Percentiles rank a stretch among this genome's conserved stretches.
phyloP scores from a whole-genome alignment of 2,329 filamentous ascomycete genomes.

The Ophiostoma sp. region DNA sequence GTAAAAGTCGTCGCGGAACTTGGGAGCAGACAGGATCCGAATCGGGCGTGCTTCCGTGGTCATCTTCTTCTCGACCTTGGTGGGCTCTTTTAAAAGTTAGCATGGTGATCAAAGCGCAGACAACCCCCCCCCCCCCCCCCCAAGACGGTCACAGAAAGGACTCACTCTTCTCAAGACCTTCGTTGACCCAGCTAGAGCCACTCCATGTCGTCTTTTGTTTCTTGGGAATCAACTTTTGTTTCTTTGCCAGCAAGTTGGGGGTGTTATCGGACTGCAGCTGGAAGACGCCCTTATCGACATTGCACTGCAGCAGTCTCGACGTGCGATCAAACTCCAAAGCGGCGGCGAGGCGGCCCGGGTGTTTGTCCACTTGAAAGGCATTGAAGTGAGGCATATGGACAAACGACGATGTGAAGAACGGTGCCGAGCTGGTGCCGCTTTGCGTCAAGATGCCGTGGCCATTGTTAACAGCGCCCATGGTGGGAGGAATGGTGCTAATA shows the following conservation, averaged over 20 bases:
- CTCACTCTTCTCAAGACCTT: slow-evolving; percentile 31
- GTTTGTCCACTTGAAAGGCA: slow-evolving; percentile 64
- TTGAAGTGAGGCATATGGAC: slow-evolving; percentile 39
- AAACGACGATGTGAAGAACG: slow-evolving; percentile 58
- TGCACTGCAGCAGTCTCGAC: slow-evolving; percentile 64
- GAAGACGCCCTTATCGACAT: slow-evolving; percentile 25
- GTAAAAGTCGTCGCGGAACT: slow-evolving; percentile 92
- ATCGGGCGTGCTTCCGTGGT: neutral
- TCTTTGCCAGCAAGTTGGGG: neutral
- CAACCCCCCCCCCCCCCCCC: no score
- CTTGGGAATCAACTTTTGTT: neutral
- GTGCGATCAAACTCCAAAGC: slow-evolving; percentile 78
- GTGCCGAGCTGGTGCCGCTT: slow-evolving; percentile 68
- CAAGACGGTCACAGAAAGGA: neutral
- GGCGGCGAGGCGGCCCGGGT: slow-evolving; percentile 72
- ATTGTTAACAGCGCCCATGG: slow-evolving; percentile 57
- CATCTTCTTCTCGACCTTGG: neutral
- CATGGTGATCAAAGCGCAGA: no score
- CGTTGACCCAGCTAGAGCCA: slow-evolving; percentile 44
- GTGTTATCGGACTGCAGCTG: neutral
- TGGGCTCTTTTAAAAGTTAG: no score
- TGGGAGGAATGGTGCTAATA: slow-evolving; percentile 68
- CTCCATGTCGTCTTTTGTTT: slow-evolving; percentile 43
- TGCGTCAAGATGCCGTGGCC: slow-evolving; percentile 65
- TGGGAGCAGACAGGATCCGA: slow-evolving; percentile 77